Evolutionary conservation across 2,329 filamentous ascomycete genomes (phyloP), one percentile per base, ranked within the genome.

Genomic region (Clarireedia hainanense): DNA sequence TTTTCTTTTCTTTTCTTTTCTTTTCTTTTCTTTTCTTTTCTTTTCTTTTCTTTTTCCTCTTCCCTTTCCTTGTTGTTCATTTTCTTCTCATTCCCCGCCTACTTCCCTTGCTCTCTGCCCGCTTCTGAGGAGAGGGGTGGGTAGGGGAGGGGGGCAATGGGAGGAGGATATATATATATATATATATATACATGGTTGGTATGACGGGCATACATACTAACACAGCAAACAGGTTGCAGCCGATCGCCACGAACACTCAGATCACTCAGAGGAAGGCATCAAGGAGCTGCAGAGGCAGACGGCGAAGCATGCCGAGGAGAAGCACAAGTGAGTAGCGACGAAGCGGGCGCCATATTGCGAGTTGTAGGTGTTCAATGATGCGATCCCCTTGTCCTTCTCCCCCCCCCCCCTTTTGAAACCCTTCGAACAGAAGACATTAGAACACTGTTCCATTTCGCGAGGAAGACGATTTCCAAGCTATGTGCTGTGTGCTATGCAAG

Each of bases 271-370:
- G 7, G 48, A 46, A 27, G 65, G 58, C 70, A 73, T 71, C 72
- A 74, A 86, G 83, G 42, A 87, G 86, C 68, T 80, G 80, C 58
- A 71, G 69, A 56, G 85, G 67, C 74, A 77, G 68, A 85, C 83
- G 0, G 46, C 30, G 2, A 51, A 61, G 10, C 58, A 63, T 48
- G 56, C 59, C 9, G 53, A 65, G 43, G 59, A 68, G 58, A 67
- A 65, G 52, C 55, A 66, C 23, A 64, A 67, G 66, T 68, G 65
- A 56, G 65, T 30, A 30, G 27, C 27, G 27, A 30, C 7, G 27
- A 30, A 20, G 20, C 20, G 4, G 17, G 10, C 17, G 37, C 9
- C 9, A 6, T 7, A 40, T 40, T 40, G 37, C 9, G 37, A n/a
- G 14, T 10, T 40, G 37, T 40, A 7, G 14, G 37, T 40, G 6